These are phyloP conservation scores for Picochlorum sp. DNA, from an alignment of 139 green algal species.

Conservation along the genomic window DNA sequence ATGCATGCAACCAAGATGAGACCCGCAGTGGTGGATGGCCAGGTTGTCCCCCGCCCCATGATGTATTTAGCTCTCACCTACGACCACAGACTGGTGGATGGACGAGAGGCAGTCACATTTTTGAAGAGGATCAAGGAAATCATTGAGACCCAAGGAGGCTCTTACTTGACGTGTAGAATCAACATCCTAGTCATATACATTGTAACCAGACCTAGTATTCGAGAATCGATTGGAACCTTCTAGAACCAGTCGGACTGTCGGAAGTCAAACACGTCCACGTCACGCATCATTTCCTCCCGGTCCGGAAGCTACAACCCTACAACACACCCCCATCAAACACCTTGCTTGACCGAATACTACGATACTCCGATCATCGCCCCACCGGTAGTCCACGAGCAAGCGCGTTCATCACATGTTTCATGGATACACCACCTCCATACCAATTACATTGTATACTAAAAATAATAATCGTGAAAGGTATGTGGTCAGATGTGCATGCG, in stretches of 20 bases:
- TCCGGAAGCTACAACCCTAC: background rate
- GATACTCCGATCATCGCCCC: too few relatives aligned
- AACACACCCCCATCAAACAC: background rate
- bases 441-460: too few relatives aligned
- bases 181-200: too few relatives aligned
- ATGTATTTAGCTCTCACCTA: constrained; percentile 99
- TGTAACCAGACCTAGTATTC: too few relatives aligned
- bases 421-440: too few relatives aligned
- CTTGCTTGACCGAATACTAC: background rate
- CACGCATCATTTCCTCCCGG: background rate
- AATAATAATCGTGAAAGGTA: too few relatives aligned
- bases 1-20: constrained; percentile 95
- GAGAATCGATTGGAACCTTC: background rate
- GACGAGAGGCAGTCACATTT: constrained; percentile 94
- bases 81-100: constrained; percentile 98
- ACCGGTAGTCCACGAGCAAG: too few relatives aligned
- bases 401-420: too few relatives aligned
- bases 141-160: constrained; percentile 93
- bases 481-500: too few relatives aligned
- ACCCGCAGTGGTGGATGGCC: constrained; percentile 67
- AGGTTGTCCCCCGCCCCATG: constrained; percentile 83
- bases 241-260: constrained; percentile 6
- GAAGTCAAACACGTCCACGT: background rate
- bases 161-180: constrained; percentile 77
- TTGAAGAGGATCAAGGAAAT: constrained; percentile 95